A percentile compares a stretch with the other conserved stretches of the same genome.
These are phyloP conservation scores for Moringa oleifera DNA, from an alignment of 345 rosid genomes.

Conservation along the genomic window DNA sequence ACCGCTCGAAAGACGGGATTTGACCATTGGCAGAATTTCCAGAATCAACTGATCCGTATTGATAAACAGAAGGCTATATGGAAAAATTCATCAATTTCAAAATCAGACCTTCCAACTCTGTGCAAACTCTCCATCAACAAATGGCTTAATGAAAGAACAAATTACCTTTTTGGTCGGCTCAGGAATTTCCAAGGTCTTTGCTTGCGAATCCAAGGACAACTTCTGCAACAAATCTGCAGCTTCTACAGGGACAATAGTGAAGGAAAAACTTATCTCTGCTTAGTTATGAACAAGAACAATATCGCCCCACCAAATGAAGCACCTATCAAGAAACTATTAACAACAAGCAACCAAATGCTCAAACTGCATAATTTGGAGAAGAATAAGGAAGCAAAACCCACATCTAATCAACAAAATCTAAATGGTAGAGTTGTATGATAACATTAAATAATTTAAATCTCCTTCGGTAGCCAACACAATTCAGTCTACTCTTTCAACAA, in stretches of 20 bases:
- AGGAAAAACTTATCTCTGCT: slow-evolving; percentile 29
- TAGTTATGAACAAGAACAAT: not conserved
- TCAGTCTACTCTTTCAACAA: too few species aligned
- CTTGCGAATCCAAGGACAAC: slow-evolving; percentile 58
- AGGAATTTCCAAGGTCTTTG: slow-evolving; percentile 59
- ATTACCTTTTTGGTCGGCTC: slow-evolving; percentile 74
- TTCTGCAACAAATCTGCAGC: slow-evolving; percentile 80
- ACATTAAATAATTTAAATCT: too few species aligned
- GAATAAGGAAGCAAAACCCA: not conserved
- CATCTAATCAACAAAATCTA: not conserved
- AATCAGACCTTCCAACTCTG: not conserved
- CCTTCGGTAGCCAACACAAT: not conserved
- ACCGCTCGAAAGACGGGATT: slow-evolving; percentile 53
- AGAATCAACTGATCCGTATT: slow-evolving; percentile 54
- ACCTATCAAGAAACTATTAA: not conserved
- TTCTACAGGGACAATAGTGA: slow-evolving; percentile 49
- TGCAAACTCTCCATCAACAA: not conserved
- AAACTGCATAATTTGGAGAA: not conserved
- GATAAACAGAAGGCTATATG: slow-evolving; percentile 53
- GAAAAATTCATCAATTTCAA: not conserved
- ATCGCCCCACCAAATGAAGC: slow-evolving; percentile 2
- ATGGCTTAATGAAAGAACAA: not conserved
- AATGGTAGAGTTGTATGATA: too few species aligned
- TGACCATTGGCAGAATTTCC: slow-evolving; percentile 44
- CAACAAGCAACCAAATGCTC: not conserved